Evolutionary conservation across 805 yeast species (phyloP).

Genomic region (Blastobotrys terrestris): DNA sequence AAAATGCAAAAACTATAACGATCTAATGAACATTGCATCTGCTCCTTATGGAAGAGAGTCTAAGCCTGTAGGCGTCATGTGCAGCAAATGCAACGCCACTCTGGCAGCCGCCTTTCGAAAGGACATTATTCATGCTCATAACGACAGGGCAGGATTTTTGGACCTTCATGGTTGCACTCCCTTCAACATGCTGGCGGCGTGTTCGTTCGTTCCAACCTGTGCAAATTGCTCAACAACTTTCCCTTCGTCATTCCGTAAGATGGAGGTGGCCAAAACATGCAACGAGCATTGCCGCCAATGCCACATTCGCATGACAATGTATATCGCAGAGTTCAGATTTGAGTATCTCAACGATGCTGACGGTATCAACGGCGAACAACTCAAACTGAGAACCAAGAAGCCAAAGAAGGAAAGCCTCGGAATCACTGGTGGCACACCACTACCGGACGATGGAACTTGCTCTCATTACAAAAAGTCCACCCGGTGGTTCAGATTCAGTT

Average conservation of each 20-base stretch:
- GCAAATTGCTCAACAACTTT: constrained; percentile 27
- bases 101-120: constrained; percentile 33
- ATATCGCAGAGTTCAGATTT: constrained; percentile 30
- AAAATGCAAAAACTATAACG: constrained; percentile 33
- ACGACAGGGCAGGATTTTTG: constrained; percentile 32
- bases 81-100: constrained; percentile 32
- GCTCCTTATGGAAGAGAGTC: constrained; percentile 31
- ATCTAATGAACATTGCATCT: constrained; percentile 29
- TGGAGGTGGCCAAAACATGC: constrained; percentile 30
- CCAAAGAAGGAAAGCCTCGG: constrained; percentile 24
- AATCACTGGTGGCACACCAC: constrained; percentile 33
- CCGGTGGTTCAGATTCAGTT: constrained; percentile 39
- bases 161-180: constrained; percentile 35
- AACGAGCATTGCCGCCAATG: constrained; percentile 32
- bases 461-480: constrained; percentile 35
- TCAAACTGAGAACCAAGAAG: constrained; percentile 11
- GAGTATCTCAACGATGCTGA: constrained; percentile 10
- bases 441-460: constrained; percentile 36
- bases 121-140: constrained; percentile 31
- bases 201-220: constrained; percentile 32
- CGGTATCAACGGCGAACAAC: constrained; percentile 27
- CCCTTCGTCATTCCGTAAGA: constrained; percentile 26
- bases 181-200: constrained; percentile 32
- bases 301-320: constrained; percentile 31
- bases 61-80: constrained; percentile 27